Percentiles rank a stretch among this genome's conserved stretches.
These are phyloP conservation scores for Lepiota venenata DNA, from an alignment of 768 basidiomycete species.

Conservation along the genomic window DNA sequence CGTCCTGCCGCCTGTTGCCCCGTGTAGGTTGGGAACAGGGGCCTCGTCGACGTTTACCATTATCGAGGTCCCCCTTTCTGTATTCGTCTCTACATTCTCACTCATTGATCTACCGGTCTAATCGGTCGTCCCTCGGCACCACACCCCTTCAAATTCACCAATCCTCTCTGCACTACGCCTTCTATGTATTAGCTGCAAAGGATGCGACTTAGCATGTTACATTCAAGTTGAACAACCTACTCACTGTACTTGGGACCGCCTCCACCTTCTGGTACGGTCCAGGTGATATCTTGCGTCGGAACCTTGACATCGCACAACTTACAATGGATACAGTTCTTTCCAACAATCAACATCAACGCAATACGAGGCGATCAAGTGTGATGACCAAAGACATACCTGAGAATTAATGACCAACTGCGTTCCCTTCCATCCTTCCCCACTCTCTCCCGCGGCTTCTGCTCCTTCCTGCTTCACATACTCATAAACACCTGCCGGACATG, in stretches of 20 bases:
- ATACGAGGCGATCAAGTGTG: background rate
- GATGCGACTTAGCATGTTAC: background rate
- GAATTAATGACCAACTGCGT: constrained; percentile 95
- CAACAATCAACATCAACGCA: constrained; percentile 12
- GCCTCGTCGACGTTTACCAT: too few species aligned
- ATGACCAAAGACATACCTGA: constrained; percentile 52
- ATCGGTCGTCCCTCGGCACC: too few species aligned
- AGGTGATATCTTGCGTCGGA: constrained; percentile 94
- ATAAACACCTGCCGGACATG: constrained; percentile 95
- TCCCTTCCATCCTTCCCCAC: constrained; percentile 70
- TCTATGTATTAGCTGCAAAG: constrained; percentile 11
- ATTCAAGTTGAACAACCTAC: constrained; percentile 15
- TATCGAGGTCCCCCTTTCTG: too few species aligned
- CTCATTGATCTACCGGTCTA: too few species aligned
- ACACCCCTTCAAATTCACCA: background rate
- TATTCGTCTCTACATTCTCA: too few species aligned
- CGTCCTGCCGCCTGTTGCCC: too few species aligned
- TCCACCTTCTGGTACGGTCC: constrained; percentile 95
- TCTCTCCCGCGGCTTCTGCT: constrained; percentile 22
- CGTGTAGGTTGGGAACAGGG: too few species aligned
- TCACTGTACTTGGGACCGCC: constrained; percentile 96
- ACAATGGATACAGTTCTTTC: constrained; percentile 89
- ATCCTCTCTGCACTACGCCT: background rate
- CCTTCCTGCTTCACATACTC: constrained; percentile 76
- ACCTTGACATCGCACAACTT: constrained; percentile 96